phyloP scores from a whole-genome alignment of 495 filamentous ascomycete genomes.

The Glutinoglossum americanum region DNA sequence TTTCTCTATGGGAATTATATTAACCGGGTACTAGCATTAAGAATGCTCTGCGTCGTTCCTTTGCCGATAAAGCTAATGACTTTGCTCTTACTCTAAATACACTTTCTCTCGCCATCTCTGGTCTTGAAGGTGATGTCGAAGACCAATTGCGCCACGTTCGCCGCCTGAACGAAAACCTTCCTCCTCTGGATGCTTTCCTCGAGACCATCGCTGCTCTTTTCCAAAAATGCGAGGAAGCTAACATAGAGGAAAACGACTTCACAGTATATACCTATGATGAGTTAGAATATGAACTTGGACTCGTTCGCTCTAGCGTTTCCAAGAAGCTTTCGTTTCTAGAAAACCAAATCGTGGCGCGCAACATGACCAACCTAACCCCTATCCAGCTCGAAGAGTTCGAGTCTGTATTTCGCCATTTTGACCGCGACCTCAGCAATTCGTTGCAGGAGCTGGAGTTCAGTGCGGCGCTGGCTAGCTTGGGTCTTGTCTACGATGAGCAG shows the following conservation, averaged over 20 bases:
- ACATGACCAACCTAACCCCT: slow-evolving; percentile 95
- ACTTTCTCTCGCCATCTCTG: slow-evolving; percentile 77
- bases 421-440: slow-evolving; percentile 76
- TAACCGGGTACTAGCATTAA: slow-evolving; percentile 42
- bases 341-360: slow-evolving; percentile 89
- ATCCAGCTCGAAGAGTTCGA: slow-evolving; percentile 98
- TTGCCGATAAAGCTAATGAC: slow-evolving; percentile 93
- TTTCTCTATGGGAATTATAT: neutral
- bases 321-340: slow-evolving; percentile 94
- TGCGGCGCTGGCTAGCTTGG: slow-evolving; percentile 78
- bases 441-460: slow-evolving; percentile 91
- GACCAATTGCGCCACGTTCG: slow-evolving; percentile 77
- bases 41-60: slow-evolving; percentile 71
- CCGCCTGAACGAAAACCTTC: slow-evolving; percentile 55
- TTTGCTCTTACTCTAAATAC: slow-evolving; percentile 89
- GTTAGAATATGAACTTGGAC: slow-evolving; percentile 74
- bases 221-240: slow-evolving; percentile 79
- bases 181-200: slow-evolving; percentile 73
- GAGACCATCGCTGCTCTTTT: slow-evolving; percentile 63
- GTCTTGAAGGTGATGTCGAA: slow-evolving; percentile 84
- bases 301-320: slow-evolving; percentile 73
- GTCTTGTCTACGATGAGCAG: slow-evolving; percentile 80
- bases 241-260: slow-evolving; percentile 97
- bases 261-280: slow-evolving; percentile 96
- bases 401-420: slow-evolving; percentile 91